Evolutionary conservation across 2,329 filamentous ascomycete species (phyloP), one percentile per base, ranked within the genome.

Genomic region (Rhytidhysteron rufulum): DNA sequence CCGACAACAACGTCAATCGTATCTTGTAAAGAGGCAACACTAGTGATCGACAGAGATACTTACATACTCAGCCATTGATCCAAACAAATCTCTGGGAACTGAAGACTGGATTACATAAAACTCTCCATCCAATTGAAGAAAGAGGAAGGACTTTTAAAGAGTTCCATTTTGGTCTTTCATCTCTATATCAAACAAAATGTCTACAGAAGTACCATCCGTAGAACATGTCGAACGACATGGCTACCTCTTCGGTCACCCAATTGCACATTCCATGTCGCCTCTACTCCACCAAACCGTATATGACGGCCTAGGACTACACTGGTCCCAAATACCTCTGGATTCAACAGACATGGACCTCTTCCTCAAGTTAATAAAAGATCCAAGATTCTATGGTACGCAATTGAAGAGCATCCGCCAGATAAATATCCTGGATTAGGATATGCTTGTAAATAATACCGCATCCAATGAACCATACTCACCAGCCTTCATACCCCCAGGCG

Each of bases 321-420:
- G 76, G 75, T 63, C 63, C 19, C 74, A 78, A 53, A 64, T 73
- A 27, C 68, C 70, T 5, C 62, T 78, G 17, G 66, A 70, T 34
- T 71, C 69, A 4, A 63, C 58, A 21, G 67, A 72, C 42, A 70
- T 72, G 53, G 48, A 50, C 3, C 57, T 67, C 11, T 73, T 73
- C 45, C 57, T 73, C 4, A 38, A 57, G 8, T 66, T 84, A 6
- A 71, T 78, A 24, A 69, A 72, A 43, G 66, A 82, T 47, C 74
- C 77, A 13, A 69, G 74, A 49, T 85, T 82, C 60, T 83, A 82
- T 55, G 82, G 81, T 76, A 19, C 15, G 35, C 27, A 25, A 27
- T n/a, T 7, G 18, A 22, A 37, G 31, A 18, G 10, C 25, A 17
- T 27, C 13, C 34, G 20, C 18, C n/a, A n/a, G n/a, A n/a, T n/a